A percentile compares a stretch with the other conserved stretches of the same genome.
These are phyloP conservation scores for Fabrea salina DNA, from an alignment of 169 alveolate species.

Conservation along the genomic window DNA sequence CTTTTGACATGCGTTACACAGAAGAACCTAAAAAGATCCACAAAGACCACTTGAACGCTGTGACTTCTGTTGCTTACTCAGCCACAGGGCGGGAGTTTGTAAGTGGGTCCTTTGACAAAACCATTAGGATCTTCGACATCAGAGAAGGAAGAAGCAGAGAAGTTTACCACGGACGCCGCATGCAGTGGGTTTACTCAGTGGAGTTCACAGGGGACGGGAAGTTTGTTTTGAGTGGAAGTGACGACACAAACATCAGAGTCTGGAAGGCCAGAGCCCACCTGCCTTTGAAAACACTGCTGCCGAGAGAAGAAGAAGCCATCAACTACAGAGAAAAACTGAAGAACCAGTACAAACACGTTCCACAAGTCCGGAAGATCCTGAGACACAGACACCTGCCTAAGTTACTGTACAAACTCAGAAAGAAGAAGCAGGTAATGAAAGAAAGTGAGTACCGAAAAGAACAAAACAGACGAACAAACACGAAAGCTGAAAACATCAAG, in stretches of 20 bases:
- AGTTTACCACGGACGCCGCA: conserved; percentile 95
- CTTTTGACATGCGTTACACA: conserved; percentile 96
- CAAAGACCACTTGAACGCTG: conserved; percentile 91
- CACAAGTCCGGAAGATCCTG: conserved; percentile 67
- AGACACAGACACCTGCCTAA: conserved; percentile 81
- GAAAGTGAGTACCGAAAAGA: conserved; percentile 64
- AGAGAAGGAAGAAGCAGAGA: conserved; percentile 92
- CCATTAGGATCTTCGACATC: conserved; percentile 92
- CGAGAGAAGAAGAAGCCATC: conserved; percentile 71
- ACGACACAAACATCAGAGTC: conserved; percentile 95
- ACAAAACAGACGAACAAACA: conserved; percentile 52
- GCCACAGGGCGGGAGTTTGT: conserved; percentile 98
- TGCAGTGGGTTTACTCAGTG: conserved; percentile 88
- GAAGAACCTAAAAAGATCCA: conserved; percentile 91
- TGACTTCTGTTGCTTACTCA: conserved; percentile 56
- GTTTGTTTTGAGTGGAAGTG: conserved; percentile 94
- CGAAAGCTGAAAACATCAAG: conserved; percentile 20
- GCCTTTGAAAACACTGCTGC: conserved; percentile 68
- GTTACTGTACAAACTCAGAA: conserved; percentile 62
- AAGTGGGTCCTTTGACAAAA: conserved; percentile 95
- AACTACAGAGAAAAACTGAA: conserved; percentile 69
- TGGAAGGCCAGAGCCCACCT: conserved; percentile 93
- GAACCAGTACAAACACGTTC: conserved; percentile 65
- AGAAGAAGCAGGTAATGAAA: conserved; percentile 59
- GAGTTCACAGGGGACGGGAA: conserved; percentile 92